Conservation (phyloP, 768 basidiomycete species). For the Clavulina sp. region DNA sequence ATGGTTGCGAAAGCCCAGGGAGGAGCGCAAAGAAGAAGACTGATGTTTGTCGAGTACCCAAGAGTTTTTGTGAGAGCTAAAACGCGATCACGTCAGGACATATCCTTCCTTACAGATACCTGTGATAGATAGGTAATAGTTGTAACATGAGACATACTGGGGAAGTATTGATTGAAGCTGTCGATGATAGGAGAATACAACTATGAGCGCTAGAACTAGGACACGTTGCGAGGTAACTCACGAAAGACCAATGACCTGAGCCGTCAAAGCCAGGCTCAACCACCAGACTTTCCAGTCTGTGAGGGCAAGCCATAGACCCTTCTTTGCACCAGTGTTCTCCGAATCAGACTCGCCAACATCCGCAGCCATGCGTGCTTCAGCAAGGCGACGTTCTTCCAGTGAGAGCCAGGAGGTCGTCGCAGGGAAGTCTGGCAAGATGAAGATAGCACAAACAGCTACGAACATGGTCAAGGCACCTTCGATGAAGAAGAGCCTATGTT, state of each 20-base stretch:
- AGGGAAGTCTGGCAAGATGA: constrained; percentile 62
- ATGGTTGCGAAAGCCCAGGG: constrained; percentile 52
- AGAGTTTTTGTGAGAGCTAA: constrained; percentile 47
- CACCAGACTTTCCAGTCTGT: constrained; percentile 70
- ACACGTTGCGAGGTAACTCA: neutral
- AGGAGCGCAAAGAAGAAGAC: constrained; percentile 60
- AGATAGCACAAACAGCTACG: constrained; percentile 34
- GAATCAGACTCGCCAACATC: constrained; percentile 35
- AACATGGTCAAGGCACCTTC: constrained; percentile 10
- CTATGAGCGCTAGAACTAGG: too few relatives aligned
- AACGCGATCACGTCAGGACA: constrained; percentile 11
- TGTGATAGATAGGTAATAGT: constrained; percentile 47
- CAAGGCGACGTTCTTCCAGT: constrained; percentile 36
- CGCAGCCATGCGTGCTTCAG: constrained; percentile 37
- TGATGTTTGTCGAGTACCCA: constrained; percentile 44
- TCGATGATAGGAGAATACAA: neutral
- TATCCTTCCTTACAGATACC: constrained; percentile 34
- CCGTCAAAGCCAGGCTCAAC: constrained; percentile 43
- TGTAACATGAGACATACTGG: neutral
- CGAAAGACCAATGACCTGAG: constrained; percentile 40
- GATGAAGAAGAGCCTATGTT: too few relatives aligned
- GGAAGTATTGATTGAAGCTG: neutral
- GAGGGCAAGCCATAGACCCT: constrained; percentile 40
- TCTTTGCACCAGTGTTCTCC: constrained; percentile 15
- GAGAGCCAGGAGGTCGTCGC: constrained; percentile 40